Evolutionary conservation across 2,329 filamentous ascomycete species (phyloP), one percentile per base, ranked within the genome.

Genomic region (Raffaelea deltoideospora): DNA sequence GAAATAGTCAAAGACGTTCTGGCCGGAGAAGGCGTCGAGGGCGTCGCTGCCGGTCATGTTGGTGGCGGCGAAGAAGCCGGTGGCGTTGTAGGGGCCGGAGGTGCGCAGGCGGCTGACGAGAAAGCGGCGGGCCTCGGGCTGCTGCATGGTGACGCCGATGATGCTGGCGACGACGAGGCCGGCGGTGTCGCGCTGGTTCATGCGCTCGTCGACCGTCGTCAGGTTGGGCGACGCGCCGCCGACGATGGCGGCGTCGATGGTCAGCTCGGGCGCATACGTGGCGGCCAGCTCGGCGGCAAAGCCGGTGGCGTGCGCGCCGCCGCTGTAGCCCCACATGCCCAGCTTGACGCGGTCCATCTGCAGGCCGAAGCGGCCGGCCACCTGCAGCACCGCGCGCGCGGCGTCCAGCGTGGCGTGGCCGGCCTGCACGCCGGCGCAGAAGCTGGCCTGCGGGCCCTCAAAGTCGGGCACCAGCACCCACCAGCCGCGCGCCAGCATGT

Each of bases 281-380:
- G 49, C 48, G 34, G 64, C 58, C 31, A 69, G 44, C 41, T 67
- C 61, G 13, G 60, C 56, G 2, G 64, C 64, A 55, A 57, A 67
- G 35, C 59, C 61, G 8, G 51, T 58, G 2, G 64, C 62, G 27
- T 68, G 41, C 11, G 58, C 56, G 15, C 65, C 66, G 7, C 66
- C 65, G 4, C 59, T 65, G 45, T 68, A 69, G 3, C 66, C 66
- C 65, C 65, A 72, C 35, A 70, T 49, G 2, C 58, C 55, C 27
- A 63, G 48, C 5, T 45, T 52, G 0, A 61, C 53, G n/a, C n/a
- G n/a, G 14, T 44, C 37, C 15, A 45, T 43, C 3, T 11, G 27
- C 13, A 41, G 18, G 14, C 38, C 38, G 7, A 38, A 31, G 8
- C 15, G 31, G 5, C 35, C 37, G 7, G 33, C 33, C 3, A 57